Evolutionary conservation across 768 basidiomycete genomes (phyloP).

Genomic region (Kwoniella botswanensis): DNA sequence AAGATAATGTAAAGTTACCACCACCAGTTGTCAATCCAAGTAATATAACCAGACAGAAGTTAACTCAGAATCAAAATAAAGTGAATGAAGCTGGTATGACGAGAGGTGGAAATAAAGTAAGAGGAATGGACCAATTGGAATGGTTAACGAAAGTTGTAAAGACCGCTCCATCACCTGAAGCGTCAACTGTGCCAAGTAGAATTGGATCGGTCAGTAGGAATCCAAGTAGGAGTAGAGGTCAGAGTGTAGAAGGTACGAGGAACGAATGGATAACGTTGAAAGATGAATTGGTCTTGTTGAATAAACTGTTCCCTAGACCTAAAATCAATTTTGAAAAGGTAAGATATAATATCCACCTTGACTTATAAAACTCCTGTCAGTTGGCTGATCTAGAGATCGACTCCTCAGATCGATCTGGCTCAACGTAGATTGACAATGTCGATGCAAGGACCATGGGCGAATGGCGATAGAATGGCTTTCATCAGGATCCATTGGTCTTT

Average conservation of each 20-base stretch:
- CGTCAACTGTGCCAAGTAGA: slow-evolving; percentile 35
- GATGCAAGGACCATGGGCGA: slow-evolving; percentile 90
- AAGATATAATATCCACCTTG: slow-evolving; percentile 8
- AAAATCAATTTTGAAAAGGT: slow-evolving; percentile 78
- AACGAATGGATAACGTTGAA: slow-evolving; percentile 43
- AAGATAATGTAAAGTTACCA: slow-evolving; percentile 23
- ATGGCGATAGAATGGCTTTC: slow-evolving; percentile 74
- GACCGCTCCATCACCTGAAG: slow-evolving; percentile 36
- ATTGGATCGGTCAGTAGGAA: slow-evolving; percentile 45
- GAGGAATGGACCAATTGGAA: slow-evolving; percentile 55
- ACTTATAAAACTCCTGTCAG: no score
- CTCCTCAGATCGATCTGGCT: slow-evolving; percentile 59
- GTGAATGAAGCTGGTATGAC: slow-evolving; percentile 51
- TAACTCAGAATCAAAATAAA: slow-evolving; percentile 12
- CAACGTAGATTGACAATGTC: slow-evolving; percentile 80
- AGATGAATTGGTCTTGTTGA: slow-evolving; percentile 45
- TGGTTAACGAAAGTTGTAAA: slow-evolving; percentile 55
- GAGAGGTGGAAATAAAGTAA: slow-evolving; percentile 45
- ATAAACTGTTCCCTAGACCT: slow-evolving; percentile 41
- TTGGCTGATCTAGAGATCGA: no score
- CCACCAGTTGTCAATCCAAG: slow-evolving; percentile 45
- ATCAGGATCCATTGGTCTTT: slow-evolving; percentile 88
- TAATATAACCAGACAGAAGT: slow-evolving; percentile 44
- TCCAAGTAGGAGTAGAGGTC: slow-evolving; percentile 32
- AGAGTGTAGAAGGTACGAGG: slow-evolving; percentile 21